Evolutionary conservation across 495 filamentous ascomycete genomes (phyloP), one percentile per base, ranked within the genome.

Genomic region (Podospora comata): DNA sequence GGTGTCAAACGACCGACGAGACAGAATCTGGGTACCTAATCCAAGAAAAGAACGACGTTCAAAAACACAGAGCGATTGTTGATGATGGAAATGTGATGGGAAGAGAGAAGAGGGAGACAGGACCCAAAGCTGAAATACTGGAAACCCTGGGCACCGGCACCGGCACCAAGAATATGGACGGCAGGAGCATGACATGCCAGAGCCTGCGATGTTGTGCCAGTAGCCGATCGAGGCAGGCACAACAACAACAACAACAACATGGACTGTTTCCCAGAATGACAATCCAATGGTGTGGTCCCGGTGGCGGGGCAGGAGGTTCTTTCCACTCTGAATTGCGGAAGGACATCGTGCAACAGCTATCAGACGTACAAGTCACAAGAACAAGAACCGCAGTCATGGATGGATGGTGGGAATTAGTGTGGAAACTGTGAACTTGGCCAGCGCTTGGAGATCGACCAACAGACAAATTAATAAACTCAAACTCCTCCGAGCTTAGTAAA

Each of bases 401-500:
- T 32, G 30, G 30, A 7, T 32, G 30, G 7, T 32, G 4, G 30
- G 30, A 32, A 5, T 32, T 32, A 32, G 6, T 48, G 39, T 2
- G 5, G 6, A 11, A 5, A 48, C 39, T 13, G 39, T 11, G 39
- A 18, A 13, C 39, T 48, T 48, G 39, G 15, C 30, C 30, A 48
- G 39, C 39, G 13, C 0, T 48, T 48, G 39, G 39, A 39, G 18
- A 48, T 48, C 39, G 18, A 48, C 9, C 7, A 48, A 48, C 39
- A 48, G 9, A 16, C 39, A 16, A 48, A 48, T 0, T 2, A 48
- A 9, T 2, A 11, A 18, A 3, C 39, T 48, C 39, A 16, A 13
- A 48, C 7, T 11, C 39, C 15, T 16, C 39, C 13, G 15, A 19
- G 19, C 53, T 78, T 66, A 86, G 72, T 84, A 91, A 71, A 91